Conservation (phyloP, 2,329 filamentous ascomycete genomes). For the Metarhizium robertsii region DNA sequence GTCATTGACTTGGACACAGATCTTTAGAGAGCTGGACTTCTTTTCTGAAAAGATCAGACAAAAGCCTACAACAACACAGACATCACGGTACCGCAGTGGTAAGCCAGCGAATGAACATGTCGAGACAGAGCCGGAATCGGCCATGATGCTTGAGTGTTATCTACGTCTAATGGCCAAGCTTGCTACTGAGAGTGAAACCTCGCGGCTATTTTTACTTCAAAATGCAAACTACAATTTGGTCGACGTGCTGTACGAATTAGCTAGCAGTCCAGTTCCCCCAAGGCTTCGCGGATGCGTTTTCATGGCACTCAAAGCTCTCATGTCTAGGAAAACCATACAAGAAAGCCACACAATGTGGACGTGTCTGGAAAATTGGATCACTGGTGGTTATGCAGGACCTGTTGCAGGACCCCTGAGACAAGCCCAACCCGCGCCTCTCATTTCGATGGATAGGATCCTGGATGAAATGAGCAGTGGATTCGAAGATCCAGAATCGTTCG, state of each 20-base stretch:
- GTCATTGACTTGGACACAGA: slow-evolving; percentile 86
- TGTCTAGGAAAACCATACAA: slow-evolving; percentile 61
- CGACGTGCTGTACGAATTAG: slow-evolving; percentile 67
- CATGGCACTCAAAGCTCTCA: slow-evolving; percentile 62
- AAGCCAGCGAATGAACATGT: slow-evolving; percentile 58
- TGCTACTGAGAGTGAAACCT: slow-evolving; percentile 60
- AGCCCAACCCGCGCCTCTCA: slow-evolving; percentile 23
- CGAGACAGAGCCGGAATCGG: slow-evolving; percentile 80
- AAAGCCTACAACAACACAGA: slow-evolving; percentile 42
- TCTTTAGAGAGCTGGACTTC: slow-evolving; percentile 80
- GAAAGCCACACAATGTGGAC: slow-evolving; percentile 71
- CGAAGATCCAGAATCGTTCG: slow-evolving; percentile 78
- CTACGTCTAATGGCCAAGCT: slow-evolving; percentile 80
- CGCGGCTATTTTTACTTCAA: slow-evolving; percentile 65
- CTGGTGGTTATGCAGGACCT: slow-evolving; percentile 42
- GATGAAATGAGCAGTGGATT: slow-evolving; percentile 68
- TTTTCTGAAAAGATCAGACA: slow-evolving; percentile 74
- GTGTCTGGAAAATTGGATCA: slow-evolving; percentile 70
- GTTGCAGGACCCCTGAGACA: slow-evolving; percentile 23
- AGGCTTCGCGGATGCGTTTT: slow-evolving; percentile 80
- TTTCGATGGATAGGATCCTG: slow-evolving; percentile 56
- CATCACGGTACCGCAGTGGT: slow-evolving; percentile 39
- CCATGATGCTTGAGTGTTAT: slow-evolving; percentile 95
- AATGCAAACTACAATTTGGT: slow-evolving; percentile 57
- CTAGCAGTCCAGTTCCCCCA: slow-evolving; percentile 65